Evolutionary conservation across 2,329 filamentous ascomycete genomes (phyloP).

Genomic region (Clonostachys solani): DNA sequence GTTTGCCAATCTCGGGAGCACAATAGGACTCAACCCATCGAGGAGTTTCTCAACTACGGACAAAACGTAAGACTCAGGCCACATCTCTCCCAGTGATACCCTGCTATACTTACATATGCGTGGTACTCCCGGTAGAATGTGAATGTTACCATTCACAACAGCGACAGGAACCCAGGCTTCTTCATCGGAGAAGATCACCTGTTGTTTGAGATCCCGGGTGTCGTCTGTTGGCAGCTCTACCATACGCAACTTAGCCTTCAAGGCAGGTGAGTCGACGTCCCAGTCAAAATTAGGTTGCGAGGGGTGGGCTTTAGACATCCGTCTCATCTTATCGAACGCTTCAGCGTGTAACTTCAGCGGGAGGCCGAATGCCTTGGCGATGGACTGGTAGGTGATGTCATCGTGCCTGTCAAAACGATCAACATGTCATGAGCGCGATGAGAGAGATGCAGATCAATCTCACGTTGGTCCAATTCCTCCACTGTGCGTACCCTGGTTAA

Average conservation of each 20-base stretch:
- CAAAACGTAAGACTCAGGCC: neutral
- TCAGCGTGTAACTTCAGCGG: slow-evolving; percentile 72
- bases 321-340: slow-evolving; percentile 79
- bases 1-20: slow-evolving; percentile 70
- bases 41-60: slow-evolving; percentile 65
- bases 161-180: slow-evolving; percentile 88
- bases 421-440: neutral
- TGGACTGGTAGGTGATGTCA: slow-evolving; percentile 94
- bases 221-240: slow-evolving; percentile 78
- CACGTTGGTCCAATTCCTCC: slow-evolving; percentile 95
- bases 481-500: slow-evolving; percentile 28
- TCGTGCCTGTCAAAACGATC: slow-evolving; percentile 64
- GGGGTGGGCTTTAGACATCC: slow-evolving; percentile 68
- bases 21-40: slow-evolving; percentile 66
- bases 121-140: slow-evolving; percentile 89
- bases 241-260: slow-evolving; percentile 86
- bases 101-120: slow-evolving; percentile 55
- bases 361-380: slow-evolving; percentile 82
- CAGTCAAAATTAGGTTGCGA: slow-evolving; percentile 75
- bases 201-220: slow-evolving; percentile 57
- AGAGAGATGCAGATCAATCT: slow-evolving; percentile 21
- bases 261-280: slow-evolving; percentile 74
- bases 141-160: slow-evolving; percentile 87
- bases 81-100: too few species aligned
- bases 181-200: slow-evolving; percentile 75